These are phyloP conservation scores for Tuber indicum DNA, from an alignment of 495 filamentous ascomycete genomes.

Conservation along the genomic window DNA sequence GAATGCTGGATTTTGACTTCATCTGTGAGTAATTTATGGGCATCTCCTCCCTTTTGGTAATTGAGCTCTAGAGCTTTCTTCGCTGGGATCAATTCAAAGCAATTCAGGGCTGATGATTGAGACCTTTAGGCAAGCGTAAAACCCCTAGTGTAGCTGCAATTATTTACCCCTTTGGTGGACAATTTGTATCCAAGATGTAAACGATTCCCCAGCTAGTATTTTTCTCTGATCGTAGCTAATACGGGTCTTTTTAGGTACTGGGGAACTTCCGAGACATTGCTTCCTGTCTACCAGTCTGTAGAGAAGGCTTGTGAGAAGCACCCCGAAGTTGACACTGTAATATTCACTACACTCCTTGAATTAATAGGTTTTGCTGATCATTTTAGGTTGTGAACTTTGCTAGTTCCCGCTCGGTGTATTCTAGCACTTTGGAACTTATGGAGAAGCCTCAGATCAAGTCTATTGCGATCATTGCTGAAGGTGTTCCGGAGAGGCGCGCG, in stretches of 20 bases:
- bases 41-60: neutral
- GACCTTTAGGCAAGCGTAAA: slow-evolving; percentile 61
- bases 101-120: slow-evolving; percentile 8
- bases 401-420: slow-evolving; percentile 95
- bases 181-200: slow-evolving; percentile 98
- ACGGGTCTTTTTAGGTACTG: slow-evolving; percentile 61
- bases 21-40: slow-evolving; percentile 56
- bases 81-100: neutral
- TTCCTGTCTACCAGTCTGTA: slow-evolving; percentile 95
- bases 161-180: slow-evolving; percentile 99
- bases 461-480: slow-evolving; percentile 98
- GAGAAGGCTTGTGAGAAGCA: slow-evolving; percentile 95
- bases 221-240: slow-evolving; percentile 16
- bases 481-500: slow-evolving; percentile 96
- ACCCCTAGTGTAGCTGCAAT: slow-evolving; percentile 97
- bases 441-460: slow-evolving; percentile 92
- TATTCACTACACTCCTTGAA: neutral
- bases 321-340: slow-evolving; percentile 76
- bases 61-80: neutral
- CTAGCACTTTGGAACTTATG: slow-evolving; percentile 97
- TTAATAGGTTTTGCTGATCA: slow-evolving; percentile 10
- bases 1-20: slow-evolving; percentile 99
- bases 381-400: slow-evolving; percentile 90
- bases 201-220: slow-evolving; percentile 39
- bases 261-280: slow-evolving; percentile 97